These are phyloP conservation scores for Solioccasus polychromus DNA, from an alignment of 768 basidiomycete genomes.

Conservation along the genomic window DNA sequence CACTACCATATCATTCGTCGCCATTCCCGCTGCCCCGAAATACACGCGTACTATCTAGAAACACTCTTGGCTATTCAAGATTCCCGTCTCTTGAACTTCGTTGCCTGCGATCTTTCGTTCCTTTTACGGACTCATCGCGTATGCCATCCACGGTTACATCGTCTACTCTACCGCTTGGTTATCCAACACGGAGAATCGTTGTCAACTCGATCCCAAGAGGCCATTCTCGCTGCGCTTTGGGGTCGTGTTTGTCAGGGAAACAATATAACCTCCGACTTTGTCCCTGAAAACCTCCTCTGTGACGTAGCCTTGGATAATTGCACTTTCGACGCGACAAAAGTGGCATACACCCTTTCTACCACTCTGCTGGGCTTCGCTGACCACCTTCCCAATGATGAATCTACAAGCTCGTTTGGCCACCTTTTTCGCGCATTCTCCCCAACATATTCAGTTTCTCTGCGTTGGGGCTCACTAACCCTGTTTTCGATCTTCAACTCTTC, in stretches of 20 bases:
- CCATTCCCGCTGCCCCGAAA: conserved; percentile 36
- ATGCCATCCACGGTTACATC: conserved; percentile 36
- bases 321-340: conserved; percentile 6
- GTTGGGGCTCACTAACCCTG: conserved; percentile 44
- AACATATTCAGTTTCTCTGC: conserved; percentile 25
- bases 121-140: conserved; percentile 33
- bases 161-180: conserved; percentile 42
- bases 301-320: neutral
- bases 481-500: conserved; percentile 33
- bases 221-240: conserved; percentile 36
- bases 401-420: neutral
- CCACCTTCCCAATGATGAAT: neutral
- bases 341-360: conserved; percentile 15
- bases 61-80: conserved; percentile 34
- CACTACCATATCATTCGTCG: conserved; percentile 42
- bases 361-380: conserved; percentile 5
- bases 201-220: conserved; percentile 27
- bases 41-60: conserved; percentile 48
- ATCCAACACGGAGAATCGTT: conserved; percentile 27
- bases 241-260: conserved; percentile 27
- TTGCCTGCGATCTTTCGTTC: conserved; percentile 34
- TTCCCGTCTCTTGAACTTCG: conserved; percentile 26
- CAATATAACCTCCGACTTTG: neutral
- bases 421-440: conserved; percentile 31
- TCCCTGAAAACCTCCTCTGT: neutral